A percentile compares a stretch with the other conserved stretches of the same genome.
These are phyloP conservation scores for Chamaecrista fasciculata DNA, from an alignment of 306 rosid genomes.

Conservation along the genomic window DNA sequence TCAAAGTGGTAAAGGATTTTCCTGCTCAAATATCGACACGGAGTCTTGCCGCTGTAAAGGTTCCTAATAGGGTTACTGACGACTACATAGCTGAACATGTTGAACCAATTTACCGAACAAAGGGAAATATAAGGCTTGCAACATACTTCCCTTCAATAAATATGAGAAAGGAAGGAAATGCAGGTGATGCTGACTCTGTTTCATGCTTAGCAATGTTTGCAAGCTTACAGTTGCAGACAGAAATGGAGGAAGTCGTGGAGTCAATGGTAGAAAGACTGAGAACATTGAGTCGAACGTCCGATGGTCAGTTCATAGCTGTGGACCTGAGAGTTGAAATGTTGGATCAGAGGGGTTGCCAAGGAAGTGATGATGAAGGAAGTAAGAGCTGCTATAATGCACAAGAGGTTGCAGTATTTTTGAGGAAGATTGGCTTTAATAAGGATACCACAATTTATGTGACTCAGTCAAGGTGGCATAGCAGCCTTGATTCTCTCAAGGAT, in stretches of 20 bases:
- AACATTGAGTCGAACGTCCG: constrained; percentile 81
- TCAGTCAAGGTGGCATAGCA: constrained; percentile 83
- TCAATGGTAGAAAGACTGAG: constrained; percentile 78
- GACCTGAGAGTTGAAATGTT: constrained; percentile 88
- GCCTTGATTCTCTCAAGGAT: constrained; percentile 88
- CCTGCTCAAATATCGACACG: constrained; percentile 60
- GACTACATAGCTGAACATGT: constrained; percentile 75
- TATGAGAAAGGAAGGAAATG: constrained; percentile 64
- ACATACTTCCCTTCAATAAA: constrained; percentile 92
- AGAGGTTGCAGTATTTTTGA: constrained; percentile 74
- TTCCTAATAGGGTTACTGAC: constrained; percentile 87
- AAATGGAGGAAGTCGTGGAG: constrained; percentile 71
- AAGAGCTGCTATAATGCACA: constrained; percentile 82
- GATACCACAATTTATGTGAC: constrained; percentile 90
- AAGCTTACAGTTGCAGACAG: constrained; percentile 80
- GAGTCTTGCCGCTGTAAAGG: constrained; percentile 81
- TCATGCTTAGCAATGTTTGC: constrained; percentile 95
- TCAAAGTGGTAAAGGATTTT: constrained; percentile 62
- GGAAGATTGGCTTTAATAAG: constrained; percentile 76
- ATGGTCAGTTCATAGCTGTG: constrained; percentile 79
- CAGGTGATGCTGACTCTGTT: constrained; percentile 57
- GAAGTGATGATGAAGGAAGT: constrained; percentile 52
- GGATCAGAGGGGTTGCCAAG: constrained; percentile 78
- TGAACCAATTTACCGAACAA: constrained; percentile 65
- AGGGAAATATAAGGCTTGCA: constrained; percentile 79